phyloP scores from a whole-genome alignment of 2,329 filamentous ascomycete species.

The Aurifilum marmelostoma region DNA sequence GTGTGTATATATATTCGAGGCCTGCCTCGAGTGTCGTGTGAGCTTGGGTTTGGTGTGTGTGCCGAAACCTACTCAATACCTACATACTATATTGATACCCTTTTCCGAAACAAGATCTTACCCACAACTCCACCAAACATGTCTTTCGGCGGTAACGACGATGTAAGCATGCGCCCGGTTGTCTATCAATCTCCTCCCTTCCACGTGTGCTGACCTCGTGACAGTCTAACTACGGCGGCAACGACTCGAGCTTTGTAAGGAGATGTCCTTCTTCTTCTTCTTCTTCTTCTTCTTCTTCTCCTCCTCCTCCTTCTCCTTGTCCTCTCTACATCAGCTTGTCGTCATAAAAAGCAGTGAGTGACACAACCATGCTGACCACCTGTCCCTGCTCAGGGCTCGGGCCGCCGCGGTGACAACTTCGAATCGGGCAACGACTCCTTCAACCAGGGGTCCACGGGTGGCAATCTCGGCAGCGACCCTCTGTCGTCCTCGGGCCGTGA shows the following conservation, averaged over 20 bases:
- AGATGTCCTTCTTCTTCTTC: not conserved
- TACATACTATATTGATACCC: not conserved
- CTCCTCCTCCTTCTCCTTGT: too few relatives aligned
- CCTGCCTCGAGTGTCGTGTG: not conserved
- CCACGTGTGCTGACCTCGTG: conserved; percentile 33
- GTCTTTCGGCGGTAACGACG: conserved; percentile 52
- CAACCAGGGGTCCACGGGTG: conserved; percentile 33
- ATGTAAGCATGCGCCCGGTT: conserved; percentile 28
- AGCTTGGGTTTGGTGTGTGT: not conserved
- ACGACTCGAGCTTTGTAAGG: conserved; percentile 30
- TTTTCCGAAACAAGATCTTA: not conserved
- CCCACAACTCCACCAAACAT: conserved; percentile 39
- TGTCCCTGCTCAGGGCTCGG: conserved; percentile 28
- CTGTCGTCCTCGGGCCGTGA: conserved; percentile 30
- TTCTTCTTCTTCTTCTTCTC: not conserved
- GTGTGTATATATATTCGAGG: conserved; percentile 11
- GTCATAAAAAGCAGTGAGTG: too few relatives aligned
- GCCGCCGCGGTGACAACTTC: conserved; percentile 31
- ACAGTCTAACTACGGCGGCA: conserved; percentile 34
- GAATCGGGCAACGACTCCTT: conserved; percentile 35
- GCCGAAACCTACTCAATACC: not conserved
- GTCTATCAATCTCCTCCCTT: too few relatives aligned
- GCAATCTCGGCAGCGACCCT: conserved; percentile 30
- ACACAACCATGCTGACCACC: not conserved
- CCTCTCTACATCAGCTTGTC: not conserved